Evolutionary conservation across 441 rosid genomes (phyloP), one percentile per base, ranked within the genome.

Genomic region (Populus hybrid): DNA sequence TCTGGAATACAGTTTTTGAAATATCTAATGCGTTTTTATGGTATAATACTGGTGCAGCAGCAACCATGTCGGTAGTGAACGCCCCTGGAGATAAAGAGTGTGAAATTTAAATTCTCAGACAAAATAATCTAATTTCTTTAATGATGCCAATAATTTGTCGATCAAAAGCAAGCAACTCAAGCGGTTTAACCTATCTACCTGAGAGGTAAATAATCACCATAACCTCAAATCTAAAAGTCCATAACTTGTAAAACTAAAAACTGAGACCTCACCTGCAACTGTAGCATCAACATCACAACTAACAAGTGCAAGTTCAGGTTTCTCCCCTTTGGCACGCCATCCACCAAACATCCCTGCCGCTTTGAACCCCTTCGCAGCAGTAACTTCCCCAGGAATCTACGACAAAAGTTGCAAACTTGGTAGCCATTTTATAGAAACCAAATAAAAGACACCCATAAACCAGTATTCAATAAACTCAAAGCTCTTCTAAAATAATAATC

Each of bases 41-140:
- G 83, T 96, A 91, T 76, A 93, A 64, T 10, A 96, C 95, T 10
- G 98, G 97, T 79, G 99, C 99, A 75, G 98, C 98, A 66, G 97
- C 96, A 86, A 96, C 97, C 78, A 96, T 82, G 78, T 91, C 94
- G 6, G 84, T 88, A 36, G 99, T 94, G 82, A 96, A 93, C 71
- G 93, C 88, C 20, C 99, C 98, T 94, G 86, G 59, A 83, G 64
- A 21, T 9, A 67, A 14, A 57, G 6, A 40, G 57, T 16, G 64
- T 26, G 12, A 21, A 70, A 77, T 65, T 66, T 20, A 28, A 57
- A 21, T 61, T 61, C 26, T 61, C 65, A 61, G 65, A 21, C 69
- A 35, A 64, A 38, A 65, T 10, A 23, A 63, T 63, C 14, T 10
- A 74, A 77, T 20, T 38, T n/a, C 28, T 26, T 26, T 26, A 26